phyloP scores from a whole-genome alignment of 2,329 filamentous ascomycete species.

The Aspergillus sclerotialis region DNA sequence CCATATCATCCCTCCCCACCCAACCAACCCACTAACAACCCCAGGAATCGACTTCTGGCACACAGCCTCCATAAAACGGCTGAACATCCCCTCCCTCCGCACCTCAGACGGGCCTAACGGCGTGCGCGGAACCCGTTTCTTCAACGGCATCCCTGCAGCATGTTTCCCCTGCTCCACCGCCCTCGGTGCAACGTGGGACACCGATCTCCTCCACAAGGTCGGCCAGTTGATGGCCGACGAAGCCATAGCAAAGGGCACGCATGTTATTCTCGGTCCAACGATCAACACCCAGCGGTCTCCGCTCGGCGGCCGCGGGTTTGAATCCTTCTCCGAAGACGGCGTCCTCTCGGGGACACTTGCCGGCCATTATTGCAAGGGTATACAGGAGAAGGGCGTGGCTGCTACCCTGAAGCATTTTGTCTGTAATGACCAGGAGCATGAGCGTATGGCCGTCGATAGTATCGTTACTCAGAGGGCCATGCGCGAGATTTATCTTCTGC shows the following conservation, averaged over 20 bases:
- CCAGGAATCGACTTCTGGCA: constrained; percentile 58
- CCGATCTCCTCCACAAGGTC: constrained; percentile 60
- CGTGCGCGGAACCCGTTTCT: constrained; percentile 61
- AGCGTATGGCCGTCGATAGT: constrained; percentile 36
- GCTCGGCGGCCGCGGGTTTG: constrained; percentile 77
- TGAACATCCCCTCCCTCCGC: constrained; percentile 59
- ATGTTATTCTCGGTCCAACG: constrained; percentile 68
- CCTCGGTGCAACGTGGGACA: constrained; percentile 73
- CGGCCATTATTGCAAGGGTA: constrained; percentile 62
- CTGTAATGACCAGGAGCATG: constrained; percentile 42
- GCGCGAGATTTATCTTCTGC: constrained; percentile 57
- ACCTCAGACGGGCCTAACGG: constrained; percentile 66
- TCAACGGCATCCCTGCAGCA: constrained; percentile 62
- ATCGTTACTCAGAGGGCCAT: constrained; percentile 47
- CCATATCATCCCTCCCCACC: constrained; percentile 1
- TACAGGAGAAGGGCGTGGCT: constrained; percentile 66
- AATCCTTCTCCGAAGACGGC: constrained; percentile 80
- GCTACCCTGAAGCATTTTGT: constrained; percentile 67
- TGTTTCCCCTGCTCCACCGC: constrained; percentile 74
- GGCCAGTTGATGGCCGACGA: constrained; percentile 67
- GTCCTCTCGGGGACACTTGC: constrained; percentile 68
- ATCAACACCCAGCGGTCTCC: constrained; percentile 78
- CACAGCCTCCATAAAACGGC: constrained; percentile 56
- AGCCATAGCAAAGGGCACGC: constrained; percentile 63
- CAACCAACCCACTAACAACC: constrained; percentile 6